phyloP scores from a whole-genome alignment of 1,284 basidiomycete species.

The Ganoderma lingzhi region DNA sequence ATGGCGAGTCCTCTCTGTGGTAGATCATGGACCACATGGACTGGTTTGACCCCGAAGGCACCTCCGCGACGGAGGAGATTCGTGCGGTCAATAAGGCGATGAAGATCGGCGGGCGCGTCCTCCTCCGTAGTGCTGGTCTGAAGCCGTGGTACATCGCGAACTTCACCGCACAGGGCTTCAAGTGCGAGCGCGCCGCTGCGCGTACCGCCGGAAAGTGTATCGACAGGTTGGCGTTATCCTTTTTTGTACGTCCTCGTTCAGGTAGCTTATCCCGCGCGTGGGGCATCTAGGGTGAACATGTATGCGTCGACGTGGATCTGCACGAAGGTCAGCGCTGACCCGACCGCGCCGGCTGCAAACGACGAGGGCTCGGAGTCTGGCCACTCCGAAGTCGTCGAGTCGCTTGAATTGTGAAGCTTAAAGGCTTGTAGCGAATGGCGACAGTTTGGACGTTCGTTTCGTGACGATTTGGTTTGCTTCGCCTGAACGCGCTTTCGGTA shows the following conservation, averaged over 20 bases:
- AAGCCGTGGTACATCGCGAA: conserved; percentile 35
- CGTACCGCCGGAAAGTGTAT: conserved; percentile 32
- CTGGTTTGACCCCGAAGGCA: conserved; percentile 33
- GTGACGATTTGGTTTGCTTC: neutral
- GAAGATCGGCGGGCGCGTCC: conserved; percentile 34
- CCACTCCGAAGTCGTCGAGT: conserved; percentile 22
- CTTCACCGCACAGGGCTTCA: conserved; percentile 32
- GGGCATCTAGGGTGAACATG: conserved; percentile 30
- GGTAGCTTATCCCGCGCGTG: neutral
- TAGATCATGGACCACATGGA: conserved; percentile 38
- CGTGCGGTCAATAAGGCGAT: conserved; percentile 34
- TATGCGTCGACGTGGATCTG: conserved; percentile 37
- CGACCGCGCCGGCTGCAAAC: conserved; percentile 10
- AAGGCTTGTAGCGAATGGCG: neutral
- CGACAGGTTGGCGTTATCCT: conserved; percentile 22
- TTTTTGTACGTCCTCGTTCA: neutral
- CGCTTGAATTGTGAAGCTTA: conserved; percentile 21
- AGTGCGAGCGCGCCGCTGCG: conserved; percentile 30
- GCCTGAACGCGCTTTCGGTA: neutral
- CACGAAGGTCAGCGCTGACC: conserved; percentile 27
- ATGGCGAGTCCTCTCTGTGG: neutral
- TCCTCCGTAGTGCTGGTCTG: conserved; percentile 32
- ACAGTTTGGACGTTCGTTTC: neutral
- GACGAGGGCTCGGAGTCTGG: conserved; percentile 5
- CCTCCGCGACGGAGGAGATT: conserved; percentile 30